phyloP scores from a whole-genome alignment of 306 rosid genomes.

The Lathyrus sativus region DNA sequence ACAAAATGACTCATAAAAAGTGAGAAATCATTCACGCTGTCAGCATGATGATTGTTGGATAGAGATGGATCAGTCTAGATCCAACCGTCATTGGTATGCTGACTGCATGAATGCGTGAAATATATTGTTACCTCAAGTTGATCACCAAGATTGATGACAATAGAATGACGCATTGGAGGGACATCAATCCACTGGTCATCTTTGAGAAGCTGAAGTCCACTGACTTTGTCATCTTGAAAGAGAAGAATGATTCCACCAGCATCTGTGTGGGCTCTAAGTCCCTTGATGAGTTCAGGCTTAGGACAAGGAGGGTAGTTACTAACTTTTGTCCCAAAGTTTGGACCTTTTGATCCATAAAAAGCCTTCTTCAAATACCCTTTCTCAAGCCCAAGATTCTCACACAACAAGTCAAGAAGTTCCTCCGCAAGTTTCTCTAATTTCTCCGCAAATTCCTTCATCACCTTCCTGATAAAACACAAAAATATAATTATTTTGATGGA shows the following conservation, averaged over 20 bases:
- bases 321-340: slow-evolving; percentile 89
- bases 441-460: slow-evolving; percentile 71
- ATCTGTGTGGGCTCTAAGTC: slow-evolving; percentile 94
- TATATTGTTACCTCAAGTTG: slow-evolving; percentile 78
- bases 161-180: slow-evolving; percentile 95
- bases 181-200: slow-evolving; percentile 87
- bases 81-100: not conserved
- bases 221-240: slow-evolving; percentile 94
- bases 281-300: slow-evolving; percentile 87
- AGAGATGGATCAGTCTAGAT: not conserved
- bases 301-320: slow-evolving; percentile 98
- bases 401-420: slow-evolving; percentile 71
- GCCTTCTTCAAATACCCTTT: slow-evolving; percentile 79
- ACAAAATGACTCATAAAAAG: no score
- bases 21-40: no score
- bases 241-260: slow-evolving; percentile 96
- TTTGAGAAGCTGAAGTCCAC: slow-evolving; percentile 95
- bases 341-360: slow-evolving; percentile 82
- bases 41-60: no score
- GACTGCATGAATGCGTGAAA: not conserved
- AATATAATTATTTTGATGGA: no score
- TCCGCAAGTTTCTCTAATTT: slow-evolving; percentile 82
- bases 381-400: slow-evolving; percentile 91
- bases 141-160: slow-evolving; percentile 95
- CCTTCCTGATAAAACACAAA: slow-evolving; percentile 48